Base-by-base conservation (phyloP, 2,329 filamentous ascomycete species). In the Parastagonospora avenae region DNA sequence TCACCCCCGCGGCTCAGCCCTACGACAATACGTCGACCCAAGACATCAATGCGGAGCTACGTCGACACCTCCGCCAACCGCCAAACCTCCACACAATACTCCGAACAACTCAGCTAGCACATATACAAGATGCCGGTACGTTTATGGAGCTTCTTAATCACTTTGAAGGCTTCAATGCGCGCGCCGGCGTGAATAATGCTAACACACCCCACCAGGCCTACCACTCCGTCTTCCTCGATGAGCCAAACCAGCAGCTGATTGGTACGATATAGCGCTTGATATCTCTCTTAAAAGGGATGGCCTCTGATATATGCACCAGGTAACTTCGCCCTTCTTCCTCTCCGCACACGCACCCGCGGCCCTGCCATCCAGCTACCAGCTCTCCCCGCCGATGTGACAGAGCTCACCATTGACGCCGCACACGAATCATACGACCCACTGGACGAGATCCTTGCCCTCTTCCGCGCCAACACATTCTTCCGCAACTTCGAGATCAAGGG, bases 401-500 rank as follows among this genome's bases (percentile, higher is more conserved):
- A 80, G 59, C 73, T 80, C 54, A 79, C 76, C 55, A 75, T 81
- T 66, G 91, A 97, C 74, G 88, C 92, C 42, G 91, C 94, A 74
- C 88, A 86, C 76, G 91, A 96, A 75, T 92, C 89, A 69, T 97
- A 97, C 82, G 94, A 99, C 79, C 90, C 94, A 56, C 84, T 97
- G 48, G 94, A 99, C 78, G 94, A 99, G 80, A 87, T 95, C 44
- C 84, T 99, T 48, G 84, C 88, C 10, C 85, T 97, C 42, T 99
- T 97, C 83, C 91, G 94, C 60, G 93, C 94, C 67, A 97, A 99
- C 81, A 97, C 93, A 54, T 93, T 99, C 77, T 99, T 97, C 83
- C 90, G 94, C 69, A 99, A 97, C 83, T 99, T 99, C 69, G 94
- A 97, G 82, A 96, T 97, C 80, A 93, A 96, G 78, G 94, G 94